Evolutionary conservation across 176 grass and related monocot genomes (phyloP), one percentile per base, ranked within the genome.

Genomic region (Juncus effusus): DNA sequence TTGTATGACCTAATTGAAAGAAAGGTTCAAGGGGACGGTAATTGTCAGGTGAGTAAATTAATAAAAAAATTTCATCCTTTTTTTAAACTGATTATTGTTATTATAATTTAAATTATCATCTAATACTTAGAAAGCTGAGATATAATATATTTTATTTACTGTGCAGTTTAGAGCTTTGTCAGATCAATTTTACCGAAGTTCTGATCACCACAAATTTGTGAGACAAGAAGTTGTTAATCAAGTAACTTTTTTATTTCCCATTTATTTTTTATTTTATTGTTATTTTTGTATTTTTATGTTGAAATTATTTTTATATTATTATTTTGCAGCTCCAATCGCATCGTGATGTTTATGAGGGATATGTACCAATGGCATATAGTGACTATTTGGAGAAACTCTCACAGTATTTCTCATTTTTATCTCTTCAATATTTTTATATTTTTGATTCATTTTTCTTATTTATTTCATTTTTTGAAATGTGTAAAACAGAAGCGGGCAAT

Each of bases 1-100:
- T 42, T 97, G 67, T 97, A 89, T 75, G 93, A 92, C 35, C 71
- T 97, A 56, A 56, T 81, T 77, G 93, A 97, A 74, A 62, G 79
- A 77, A 97, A 97, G 80, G 88, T 97, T 36, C 63, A 82, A 80
- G 93, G 93, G 82, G 93, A 97, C 84, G 93, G 93, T 36, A 97
- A 97, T 67, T 97, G 93, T 89, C 93, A 97, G 93, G 93, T 97
- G 72, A 76, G 42, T 83, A 40, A 57, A 57, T 28, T 10, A 71
- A 42, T 51, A 39, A 13, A 56, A 44, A 39, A 39, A 41, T 8
- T 59, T 45, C 68, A 72, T 36, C 56, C 38, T 9, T 10, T 56
- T 10, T 10, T 11, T 42, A 39, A 38, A n/a, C 39, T 37, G 35
- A 5, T 68, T 63, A 44, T 19, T 49, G 47, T 7, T 36, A 16